Conservation (phyloP, 805 yeast species). For the Metschnikowia kofuensis region DNA sequence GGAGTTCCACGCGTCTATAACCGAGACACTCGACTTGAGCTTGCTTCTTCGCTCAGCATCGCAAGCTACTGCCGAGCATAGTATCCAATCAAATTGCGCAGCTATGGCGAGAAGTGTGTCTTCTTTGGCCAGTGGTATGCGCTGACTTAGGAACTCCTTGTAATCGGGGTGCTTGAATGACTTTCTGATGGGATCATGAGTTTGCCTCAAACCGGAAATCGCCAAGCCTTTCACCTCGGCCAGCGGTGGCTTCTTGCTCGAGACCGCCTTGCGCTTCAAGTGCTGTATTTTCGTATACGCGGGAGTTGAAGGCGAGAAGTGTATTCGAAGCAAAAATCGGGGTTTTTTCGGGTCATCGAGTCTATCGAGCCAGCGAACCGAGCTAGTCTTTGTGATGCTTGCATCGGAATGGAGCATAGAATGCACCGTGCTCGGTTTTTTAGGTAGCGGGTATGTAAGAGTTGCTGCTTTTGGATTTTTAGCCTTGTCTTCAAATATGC, state of each 20-base stretch:
- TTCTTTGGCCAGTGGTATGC: constrained; percentile 10
- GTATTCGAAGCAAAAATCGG: constrained; percentile 25
- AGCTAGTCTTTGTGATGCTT: constrained; percentile 1
- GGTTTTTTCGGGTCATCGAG: constrained; percentile 23
- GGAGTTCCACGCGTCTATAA: constrained; percentile 12
- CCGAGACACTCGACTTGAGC: neutral
- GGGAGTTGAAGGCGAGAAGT: constrained; percentile 18
- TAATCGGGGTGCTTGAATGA: constrained; percentile 1
- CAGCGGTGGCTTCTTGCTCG: constrained; percentile 1
- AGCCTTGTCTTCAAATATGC: constrained; percentile 20
- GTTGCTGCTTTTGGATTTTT: neutral
- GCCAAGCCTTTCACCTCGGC: constrained; percentile 15
- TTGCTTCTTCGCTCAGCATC: constrained; percentile 9
- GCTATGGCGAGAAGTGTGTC: constrained; percentile 19
- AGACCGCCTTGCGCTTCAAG: neutral
- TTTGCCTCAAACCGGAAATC: constrained; percentile 8
- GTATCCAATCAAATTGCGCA: constrained; percentile 20
- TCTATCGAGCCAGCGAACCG: constrained; percentile 32
- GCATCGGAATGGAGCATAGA: constrained; percentile 6
- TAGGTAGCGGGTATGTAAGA: constrained; percentile 17
- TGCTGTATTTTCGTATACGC: constrained; percentile 14
- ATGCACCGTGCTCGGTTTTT: constrained; percentile 14
- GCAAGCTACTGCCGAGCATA: constrained; percentile 9
- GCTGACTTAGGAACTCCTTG: constrained; percentile 2
- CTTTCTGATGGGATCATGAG: neutral